A percentile compares a stretch with the other conserved stretches of the same genome.
Conservation (phyloP, 768 basidiomycete species). For the Termitomyces sp. region DNA sequence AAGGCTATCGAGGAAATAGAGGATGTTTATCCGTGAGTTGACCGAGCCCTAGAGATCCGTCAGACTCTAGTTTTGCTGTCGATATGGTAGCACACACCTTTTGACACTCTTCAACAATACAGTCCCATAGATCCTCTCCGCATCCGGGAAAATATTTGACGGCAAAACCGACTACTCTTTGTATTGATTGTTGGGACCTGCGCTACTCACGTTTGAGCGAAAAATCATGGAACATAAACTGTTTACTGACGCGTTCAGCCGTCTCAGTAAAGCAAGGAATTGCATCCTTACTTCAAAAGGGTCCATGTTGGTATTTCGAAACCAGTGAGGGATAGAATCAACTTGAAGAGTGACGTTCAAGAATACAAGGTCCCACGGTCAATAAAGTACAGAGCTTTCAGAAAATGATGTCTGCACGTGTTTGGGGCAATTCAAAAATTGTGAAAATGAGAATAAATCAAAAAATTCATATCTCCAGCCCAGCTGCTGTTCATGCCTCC, state of each 20-base stretch:
- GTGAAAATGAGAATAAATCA: no score
- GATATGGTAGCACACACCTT: conserved; percentile 52
- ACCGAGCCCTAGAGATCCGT: conserved; percentile 66
- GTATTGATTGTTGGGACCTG: conserved; percentile 85
- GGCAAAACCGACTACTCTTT: conserved; percentile 82
- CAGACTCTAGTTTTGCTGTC: no score
- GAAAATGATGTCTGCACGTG: no score
- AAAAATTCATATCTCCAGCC: no score
- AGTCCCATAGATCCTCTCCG: conserved; percentile 93
- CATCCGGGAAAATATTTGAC: conserved; percentile 82
- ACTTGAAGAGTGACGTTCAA: conserved; percentile 6
- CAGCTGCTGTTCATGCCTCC: no score
- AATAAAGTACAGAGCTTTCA: no score
- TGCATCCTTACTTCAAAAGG: conserved; percentile 75
- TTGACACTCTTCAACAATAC: conserved; percentile 85
- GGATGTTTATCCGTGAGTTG: conserved; percentile 89
- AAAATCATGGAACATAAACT: conserved; percentile 1
- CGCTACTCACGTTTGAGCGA: conserved; percentile 22
- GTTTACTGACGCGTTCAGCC: conserved; percentile 60
- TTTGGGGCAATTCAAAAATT: no score
- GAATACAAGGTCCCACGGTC: no score
- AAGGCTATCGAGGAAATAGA: conserved; percentile 87
- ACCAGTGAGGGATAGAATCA: not conserved
- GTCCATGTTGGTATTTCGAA: conserved; percentile 34
- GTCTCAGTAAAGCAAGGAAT: conserved; percentile 57